Evolutionary conservation across 805 yeast species (phyloP).

Genomic region (Candida railenensis): DNA sequence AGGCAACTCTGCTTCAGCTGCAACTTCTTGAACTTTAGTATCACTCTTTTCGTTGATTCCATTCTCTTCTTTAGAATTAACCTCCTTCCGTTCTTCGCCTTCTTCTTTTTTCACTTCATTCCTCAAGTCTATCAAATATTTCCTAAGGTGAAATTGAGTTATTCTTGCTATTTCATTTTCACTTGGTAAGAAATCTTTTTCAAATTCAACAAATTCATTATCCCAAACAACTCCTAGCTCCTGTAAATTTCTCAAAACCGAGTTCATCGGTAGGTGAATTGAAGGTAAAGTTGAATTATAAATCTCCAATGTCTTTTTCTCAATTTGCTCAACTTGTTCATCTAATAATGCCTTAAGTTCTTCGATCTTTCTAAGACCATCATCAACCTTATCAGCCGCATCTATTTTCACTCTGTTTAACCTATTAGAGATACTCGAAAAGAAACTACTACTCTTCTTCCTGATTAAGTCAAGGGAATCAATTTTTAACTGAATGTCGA

Average conservation of each 20-base stretch:
- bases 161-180: conserved; percentile 90
- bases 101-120: conserved; percentile 23
- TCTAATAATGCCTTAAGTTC: conserved; percentile 55
- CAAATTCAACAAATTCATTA: conserved; percentile 75
- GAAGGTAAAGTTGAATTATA: conserved; percentile 58
- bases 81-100: conserved; percentile 15
- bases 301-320: conserved; percentile 46
- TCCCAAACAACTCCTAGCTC: conserved; percentile 89
- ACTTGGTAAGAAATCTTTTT: conserved; percentile 74
- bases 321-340: conserved; percentile 49
- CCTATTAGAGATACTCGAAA: conserved; percentile 68
- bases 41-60: conserved; percentile 4
- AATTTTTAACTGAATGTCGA: conserved; percentile 65
- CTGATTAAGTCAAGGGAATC: conserved; percentile 56
- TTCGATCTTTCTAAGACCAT: conserved; percentile 59
- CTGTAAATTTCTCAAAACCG: conserved; percentile 68
- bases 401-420: conserved; percentile 76
- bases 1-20: not conserved
- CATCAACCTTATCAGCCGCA: conserved; percentile 66
- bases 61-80: conserved; percentile 9
- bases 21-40: not conserved
- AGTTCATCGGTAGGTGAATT: conserved; percentile 69
- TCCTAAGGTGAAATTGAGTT: conserved; percentile 82
- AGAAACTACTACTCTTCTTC: conserved; percentile 57
- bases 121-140: conserved; percentile 68